These are phyloP conservation scores for Talaromyces sp. DNA, from an alignment of 2,329 filamentous ascomycete genomes.

Conservation along the genomic window DNA sequence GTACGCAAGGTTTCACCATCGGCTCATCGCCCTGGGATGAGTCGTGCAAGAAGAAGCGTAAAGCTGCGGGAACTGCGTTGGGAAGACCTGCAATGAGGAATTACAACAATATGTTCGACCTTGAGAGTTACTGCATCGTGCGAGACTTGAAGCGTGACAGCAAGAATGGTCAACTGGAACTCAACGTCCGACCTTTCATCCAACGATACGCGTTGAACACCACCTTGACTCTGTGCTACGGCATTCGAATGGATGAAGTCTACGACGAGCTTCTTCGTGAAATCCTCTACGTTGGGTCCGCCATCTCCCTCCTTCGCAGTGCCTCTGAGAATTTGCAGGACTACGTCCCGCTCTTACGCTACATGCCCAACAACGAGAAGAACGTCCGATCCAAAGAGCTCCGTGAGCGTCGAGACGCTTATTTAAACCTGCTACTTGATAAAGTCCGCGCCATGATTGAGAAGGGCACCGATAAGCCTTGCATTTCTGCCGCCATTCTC, in stretches of 20 bases:
- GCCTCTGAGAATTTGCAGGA: slow-evolving; percentile 78
- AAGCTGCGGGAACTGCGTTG: slow-evolving; percentile 68
- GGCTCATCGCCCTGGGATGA: slow-evolving; percentile 76
- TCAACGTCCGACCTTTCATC: slow-evolving; percentile 65
- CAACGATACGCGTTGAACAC: slow-evolving; percentile 70
- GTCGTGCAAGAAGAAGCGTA: slow-evolving; percentile 67
- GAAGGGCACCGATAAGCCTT: slow-evolving; percentile 59
- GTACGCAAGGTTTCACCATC: slow-evolving; percentile 70
- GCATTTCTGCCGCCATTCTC: slow-evolving; percentile 62
- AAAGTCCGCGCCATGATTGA: slow-evolving; percentile 56
- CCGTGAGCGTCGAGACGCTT: slow-evolving; percentile 61
- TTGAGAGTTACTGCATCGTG: slow-evolving; percentile 65
- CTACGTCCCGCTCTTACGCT: slow-evolving; percentile 67
- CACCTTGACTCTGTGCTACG: slow-evolving; percentile 69
- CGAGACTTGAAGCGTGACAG: slow-evolving; percentile 60
- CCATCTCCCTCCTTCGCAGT: slow-evolving; percentile 68
- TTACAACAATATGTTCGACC: slow-evolving; percentile 72
- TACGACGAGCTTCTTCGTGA: slow-evolving; percentile 65
- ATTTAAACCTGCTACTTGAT: slow-evolving; percentile 53
- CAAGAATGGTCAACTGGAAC: slow-evolving; percentile 54
- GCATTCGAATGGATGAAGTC: slow-evolving; percentile 65
- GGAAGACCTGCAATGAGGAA: slow-evolving; percentile 66
- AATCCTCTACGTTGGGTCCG: slow-evolving; percentile 69
- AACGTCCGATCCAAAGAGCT: slow-evolving; percentile 60
- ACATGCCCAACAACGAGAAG: slow-evolving; percentile 52